These are phyloP conservation scores for Penicillium verhagenii DNA, from an alignment of 495 filamentous ascomycete genomes.

Conservation along the genomic window DNA sequence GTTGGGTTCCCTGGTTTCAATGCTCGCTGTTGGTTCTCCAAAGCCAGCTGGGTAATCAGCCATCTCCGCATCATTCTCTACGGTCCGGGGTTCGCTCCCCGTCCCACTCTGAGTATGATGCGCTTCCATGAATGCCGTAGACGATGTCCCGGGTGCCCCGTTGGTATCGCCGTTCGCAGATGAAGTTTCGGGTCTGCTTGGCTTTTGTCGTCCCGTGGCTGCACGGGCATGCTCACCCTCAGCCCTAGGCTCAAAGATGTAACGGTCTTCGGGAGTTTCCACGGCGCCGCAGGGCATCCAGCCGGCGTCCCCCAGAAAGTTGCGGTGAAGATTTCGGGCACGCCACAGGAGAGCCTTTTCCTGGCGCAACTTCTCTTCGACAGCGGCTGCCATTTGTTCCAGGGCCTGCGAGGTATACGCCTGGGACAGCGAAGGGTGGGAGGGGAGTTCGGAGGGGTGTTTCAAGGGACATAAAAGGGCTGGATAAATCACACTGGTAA, in stretches of 20 bases:
- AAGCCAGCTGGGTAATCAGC: slow-evolving; percentile 23
- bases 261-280: slow-evolving; percentile 37
- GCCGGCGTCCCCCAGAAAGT: slow-evolving; percentile 73
- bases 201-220: slow-evolving; percentile 16
- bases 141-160: slow-evolving; percentile 10
- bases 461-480: slow-evolving; percentile 86
- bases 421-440: slow-evolving; percentile 78
- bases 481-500: slow-evolving; percentile 32
- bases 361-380: slow-evolving; percentile 68
- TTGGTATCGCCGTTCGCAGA: slow-evolving; percentile 5
- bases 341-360: slow-evolving; percentile 74
- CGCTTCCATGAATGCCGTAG: slow-evolving; percentile 4
- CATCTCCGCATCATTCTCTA: slow-evolving; percentile 47
- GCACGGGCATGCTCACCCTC: slow-evolving; percentile 16
- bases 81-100: background rate
- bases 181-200: slow-evolving; percentile 13
- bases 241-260: slow-evolving; percentile 40
- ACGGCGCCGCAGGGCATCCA: slow-evolving; percentile 71
- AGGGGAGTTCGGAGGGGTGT: slow-evolving; percentile 77
- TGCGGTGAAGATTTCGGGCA: slow-evolving; percentile 72
- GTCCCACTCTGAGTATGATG: slow-evolving; percentile 13
- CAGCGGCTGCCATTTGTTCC: slow-evolving; percentile 71
- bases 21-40: slow-evolving; percentile 2
- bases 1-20: slow-evolving; percentile 11
- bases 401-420: slow-evolving; percentile 80